Percentiles rank a stretch among this genome's conserved stretches.
Evolutionary conservation across 768 basidiomycete species (phyloP).

Genomic region (Leccinum rimulosum): DNA sequence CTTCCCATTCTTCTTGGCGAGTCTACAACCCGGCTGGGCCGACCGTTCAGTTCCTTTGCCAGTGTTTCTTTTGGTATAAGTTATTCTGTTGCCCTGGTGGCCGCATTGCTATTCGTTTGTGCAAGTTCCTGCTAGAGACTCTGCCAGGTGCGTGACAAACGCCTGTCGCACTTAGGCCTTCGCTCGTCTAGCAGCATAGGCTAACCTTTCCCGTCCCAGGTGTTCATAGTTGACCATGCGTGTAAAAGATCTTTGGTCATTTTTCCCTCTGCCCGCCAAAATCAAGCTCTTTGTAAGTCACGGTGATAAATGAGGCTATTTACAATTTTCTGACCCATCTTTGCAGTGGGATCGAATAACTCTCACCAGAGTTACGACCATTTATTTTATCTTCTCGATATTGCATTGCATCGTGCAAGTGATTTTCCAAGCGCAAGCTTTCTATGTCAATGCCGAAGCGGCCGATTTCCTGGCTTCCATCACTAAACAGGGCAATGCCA

Average conservation of each 20-base stretch:
- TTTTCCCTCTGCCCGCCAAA: slow-evolving; percentile 38
- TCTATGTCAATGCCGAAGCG: slow-evolving; percentile 60
- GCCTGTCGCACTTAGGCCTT: background rate
- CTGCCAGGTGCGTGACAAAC: slow-evolving; percentile 3
- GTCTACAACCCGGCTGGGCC: slow-evolving; percentile 36
- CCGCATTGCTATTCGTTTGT: slow-evolving; percentile 31
- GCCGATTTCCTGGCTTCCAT: slow-evolving; percentile 51
- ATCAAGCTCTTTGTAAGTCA: slow-evolving; percentile 48
- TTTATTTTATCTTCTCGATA: slow-evolving; percentile 67
- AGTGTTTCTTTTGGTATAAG: slow-evolving; percentile 1
- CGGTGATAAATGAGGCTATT: background rate
- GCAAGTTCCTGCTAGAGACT: background rate
- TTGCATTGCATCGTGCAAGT: slow-evolving; percentile 67
- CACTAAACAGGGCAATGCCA: slow-evolving; percentile 46
- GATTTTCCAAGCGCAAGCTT: slow-evolving; percentile 64
- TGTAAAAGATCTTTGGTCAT: slow-evolving; percentile 37
- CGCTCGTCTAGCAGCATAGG: background rate
- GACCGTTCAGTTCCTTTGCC: slow-evolving; percentile 19
- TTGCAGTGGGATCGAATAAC: slow-evolving; percentile 68
- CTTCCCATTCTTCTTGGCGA: slow-evolving; percentile 21
- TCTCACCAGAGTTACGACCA: slow-evolving; percentile 59
- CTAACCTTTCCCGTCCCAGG: background rate
- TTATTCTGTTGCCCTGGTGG: slow-evolving; percentile 43
- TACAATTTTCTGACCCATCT: background rate
- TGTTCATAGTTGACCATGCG: slow-evolving; percentile 34